These are phyloP conservation scores for Cucurbita moschata DNA, from an alignment of 306 rosid genomes.

Conservation along the genomic window DNA sequence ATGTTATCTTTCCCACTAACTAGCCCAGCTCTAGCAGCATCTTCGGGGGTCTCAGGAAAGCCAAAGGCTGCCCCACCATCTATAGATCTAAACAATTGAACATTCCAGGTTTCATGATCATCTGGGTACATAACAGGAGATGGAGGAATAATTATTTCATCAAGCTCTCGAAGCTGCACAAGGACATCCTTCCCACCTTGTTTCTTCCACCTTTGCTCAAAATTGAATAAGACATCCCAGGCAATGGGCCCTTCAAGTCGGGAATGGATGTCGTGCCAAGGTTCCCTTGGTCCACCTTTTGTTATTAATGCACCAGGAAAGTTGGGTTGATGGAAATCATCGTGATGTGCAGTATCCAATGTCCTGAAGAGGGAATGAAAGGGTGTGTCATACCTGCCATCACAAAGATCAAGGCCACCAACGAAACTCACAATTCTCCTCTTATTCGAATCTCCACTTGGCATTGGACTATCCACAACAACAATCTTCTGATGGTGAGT, in stretches of 20 bases:
- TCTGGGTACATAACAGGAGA: conserved; percentile 51
- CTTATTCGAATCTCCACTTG: conserved; percentile 29
- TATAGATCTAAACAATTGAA: conserved; percentile 61
- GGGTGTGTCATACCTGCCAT: conserved; percentile 62
- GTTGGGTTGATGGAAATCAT: conserved; percentile 68
- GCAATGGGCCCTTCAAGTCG: conserved; percentile 71
- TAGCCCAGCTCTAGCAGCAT: conserved; percentile 59
- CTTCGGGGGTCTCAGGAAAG: conserved; percentile 65
- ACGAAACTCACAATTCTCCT: conserved; percentile 58
- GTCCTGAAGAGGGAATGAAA: conserved; percentile 66
- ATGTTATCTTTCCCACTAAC: conserved; percentile 60
- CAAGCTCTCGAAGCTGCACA: conserved; percentile 39
- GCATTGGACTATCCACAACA: conserved; percentile 48
- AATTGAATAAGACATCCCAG: conserved; percentile 66
- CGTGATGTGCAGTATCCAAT: conserved; percentile 50
- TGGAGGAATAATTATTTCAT: conserved; percentile 43
- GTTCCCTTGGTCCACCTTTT: conserved; percentile 70
- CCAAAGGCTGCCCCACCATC: conserved; percentile 80
- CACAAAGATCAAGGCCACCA: conserved; percentile 70
- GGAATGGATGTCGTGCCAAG: conserved; percentile 71
- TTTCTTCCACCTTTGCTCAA: conserved; percentile 65
- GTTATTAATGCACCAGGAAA: conserved; percentile 43
- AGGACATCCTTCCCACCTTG: conserved; percentile 70
- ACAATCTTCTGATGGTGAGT: conserved; percentile 78
- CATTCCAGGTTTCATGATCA: conserved; percentile 60